Percentiles rank a stretch among this genome's conserved stretches.
Conservation (phyloP, 2,329 filamentous ascomycete genomes). For the Colletotrichum salicis region DNA sequence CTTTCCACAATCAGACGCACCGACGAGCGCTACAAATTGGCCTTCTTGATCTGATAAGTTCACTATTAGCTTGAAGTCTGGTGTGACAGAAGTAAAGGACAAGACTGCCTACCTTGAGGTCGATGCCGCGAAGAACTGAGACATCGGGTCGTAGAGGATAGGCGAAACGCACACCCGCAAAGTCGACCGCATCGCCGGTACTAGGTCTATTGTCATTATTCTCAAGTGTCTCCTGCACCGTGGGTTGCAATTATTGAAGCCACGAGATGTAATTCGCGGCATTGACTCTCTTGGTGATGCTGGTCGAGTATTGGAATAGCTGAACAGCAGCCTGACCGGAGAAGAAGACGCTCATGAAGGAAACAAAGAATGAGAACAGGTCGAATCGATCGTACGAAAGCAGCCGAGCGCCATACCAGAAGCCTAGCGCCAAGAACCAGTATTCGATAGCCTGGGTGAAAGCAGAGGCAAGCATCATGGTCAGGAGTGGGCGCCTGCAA, state of each 20-base stretch:
- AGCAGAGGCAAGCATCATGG: conserved; percentile 41
- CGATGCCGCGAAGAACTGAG: neutral
- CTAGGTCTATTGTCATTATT: no score
- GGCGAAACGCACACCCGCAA: no score
- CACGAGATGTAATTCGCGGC: neutral
- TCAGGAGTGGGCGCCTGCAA: conserved; percentile 30
- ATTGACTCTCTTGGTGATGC: conserved; percentile 2
- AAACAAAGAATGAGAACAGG: conserved; percentile 38
- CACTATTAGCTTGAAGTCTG: no score
- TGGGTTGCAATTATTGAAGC: neutral
- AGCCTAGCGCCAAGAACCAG: conserved; percentile 46
- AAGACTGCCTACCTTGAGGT: neutral
- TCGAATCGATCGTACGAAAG: conserved; percentile 15
- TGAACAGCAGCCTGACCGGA: conserved; percentile 15
- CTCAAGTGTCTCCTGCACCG: no score
- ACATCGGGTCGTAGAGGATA: neutral
- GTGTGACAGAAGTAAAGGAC: no score
- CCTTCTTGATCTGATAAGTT: conserved; percentile 41
- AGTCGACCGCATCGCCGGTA: no score
- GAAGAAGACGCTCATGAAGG: conserved; percentile 47
- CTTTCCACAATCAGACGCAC: conserved; percentile 67
- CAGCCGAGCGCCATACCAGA: conserved; percentile 43
- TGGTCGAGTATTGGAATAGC: conserved; percentile 22
- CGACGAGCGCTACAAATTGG: conserved; percentile 64
- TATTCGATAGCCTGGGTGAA: conserved; percentile 45